Evolutionary conservation across 2,329 filamentous ascomycete genomes (phyloP), one percentile per base, ranked within the genome.

Genomic region (Falciphora oryzae): DNA sequence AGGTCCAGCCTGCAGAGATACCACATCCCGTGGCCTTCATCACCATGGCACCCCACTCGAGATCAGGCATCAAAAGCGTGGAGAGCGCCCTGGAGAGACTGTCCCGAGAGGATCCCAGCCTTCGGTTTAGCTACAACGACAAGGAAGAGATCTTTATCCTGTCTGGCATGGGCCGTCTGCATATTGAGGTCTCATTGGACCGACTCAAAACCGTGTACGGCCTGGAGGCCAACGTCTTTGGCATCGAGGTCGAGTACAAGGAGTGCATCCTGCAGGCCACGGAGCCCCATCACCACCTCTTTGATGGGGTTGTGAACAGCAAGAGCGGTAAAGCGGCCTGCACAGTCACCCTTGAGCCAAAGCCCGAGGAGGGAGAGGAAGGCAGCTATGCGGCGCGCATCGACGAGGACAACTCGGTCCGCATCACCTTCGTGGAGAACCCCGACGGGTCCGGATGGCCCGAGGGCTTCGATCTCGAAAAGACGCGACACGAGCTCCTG

Each of bases 1-100:
- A 97, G 72, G 85, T 99, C 50, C 87, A 92, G 22, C 92, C 95
- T 0, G 95, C 96, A 32, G 85, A 91, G 66, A 91, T 97, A 0
- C 94, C 95, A 0, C 93, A 95, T 0, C 93, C 95, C 0, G 95
- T 99, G 0, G 97, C 97, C 72, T 99, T 98, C 75, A 89, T 96
- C n/a, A 92, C 93, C 66, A 88, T 98, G 32, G 94, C 98, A 68
- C 92, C 84, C 0, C 81, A 73, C 65, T 70, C 72, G 8, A 87
- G 25, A 79, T 92, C 69, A 89, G 91, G 70, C 79, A 91, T 38
- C 84, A 93, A 93, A 70, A 85, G 89, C 65, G 85, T 99, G 7
- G 86, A 91, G 65, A 86, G 89, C 7, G 89, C 90, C 0, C 80
- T 99, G 7, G 84, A 87, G 6, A 85, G 95, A 61, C 84, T 97